Evolutionary conservation across 2,329 filamentous ascomycete genomes (phyloP).

Genomic region (Madurella mycetomatis): DNA sequence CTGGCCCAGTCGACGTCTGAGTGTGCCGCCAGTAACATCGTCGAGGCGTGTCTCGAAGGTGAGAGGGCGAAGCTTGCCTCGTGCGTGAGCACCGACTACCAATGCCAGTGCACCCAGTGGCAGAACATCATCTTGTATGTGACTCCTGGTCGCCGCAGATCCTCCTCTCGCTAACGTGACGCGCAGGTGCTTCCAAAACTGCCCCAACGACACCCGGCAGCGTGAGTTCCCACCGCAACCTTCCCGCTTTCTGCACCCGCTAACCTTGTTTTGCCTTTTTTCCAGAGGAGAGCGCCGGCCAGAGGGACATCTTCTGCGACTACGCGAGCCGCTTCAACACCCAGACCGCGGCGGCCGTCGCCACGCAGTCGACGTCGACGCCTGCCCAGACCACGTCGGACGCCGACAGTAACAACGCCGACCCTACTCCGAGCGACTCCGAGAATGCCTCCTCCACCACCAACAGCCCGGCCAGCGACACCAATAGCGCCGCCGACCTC

Average conservation of each 20-base stretch:
- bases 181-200: conserved; percentile 52
- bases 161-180: not conserved
- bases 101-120: conserved; percentile 45
- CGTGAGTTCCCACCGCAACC: conserved; percentile 11
- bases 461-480: conserved; percentile 15
- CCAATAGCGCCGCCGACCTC: conserved; percentile 27
- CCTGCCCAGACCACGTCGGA: conserved; percentile 12
- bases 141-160: conserved; percentile 6
- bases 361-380: conserved; percentile 20
- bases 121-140: conserved; percentile 44
- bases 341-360: conserved; percentile 22
- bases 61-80: conserved; percentile 37
- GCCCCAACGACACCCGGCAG: conserved; percentile 43
- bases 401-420: conserved; percentile 14
- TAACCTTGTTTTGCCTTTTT: not conserved
- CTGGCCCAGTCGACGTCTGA: conserved; percentile 32
- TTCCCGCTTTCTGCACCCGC: not conserved
- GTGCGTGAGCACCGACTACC: conserved; percentile 41
- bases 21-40: conserved; percentile 46
- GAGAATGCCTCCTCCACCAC: conserved; percentile 16
- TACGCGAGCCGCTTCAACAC: conserved; percentile 43
- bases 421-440: conserved; percentile 20
- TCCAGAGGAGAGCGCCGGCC: conserved; percentile 30
- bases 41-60: conserved; percentile 40
- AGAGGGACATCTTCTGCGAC: conserved; percentile 43